phyloP scores from a whole-genome alignment of 345 rosid species.

The Erucastrum elatum region DNA sequence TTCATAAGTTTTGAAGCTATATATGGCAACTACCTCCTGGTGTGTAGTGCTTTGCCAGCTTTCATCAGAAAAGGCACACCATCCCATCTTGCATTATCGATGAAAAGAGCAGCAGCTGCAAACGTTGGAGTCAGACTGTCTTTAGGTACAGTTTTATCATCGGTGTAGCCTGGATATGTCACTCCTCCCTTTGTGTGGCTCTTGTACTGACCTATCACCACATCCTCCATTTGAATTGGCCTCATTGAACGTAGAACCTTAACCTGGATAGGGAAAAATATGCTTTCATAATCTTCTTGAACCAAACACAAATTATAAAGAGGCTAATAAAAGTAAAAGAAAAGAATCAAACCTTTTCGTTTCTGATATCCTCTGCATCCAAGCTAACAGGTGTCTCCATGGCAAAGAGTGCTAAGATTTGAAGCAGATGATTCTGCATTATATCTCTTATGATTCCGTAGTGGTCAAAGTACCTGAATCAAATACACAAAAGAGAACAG shows the following conservation, averaged over 20 bases:
- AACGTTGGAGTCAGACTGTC: slow-evolving; percentile 94
- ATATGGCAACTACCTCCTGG: slow-evolving; percentile 49
- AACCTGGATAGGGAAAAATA: slow-evolving; percentile 53
- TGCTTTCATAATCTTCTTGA: slow-evolving; percentile 19
- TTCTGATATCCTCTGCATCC: slow-evolving; percentile 98
- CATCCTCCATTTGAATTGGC: slow-evolving; percentile 75
- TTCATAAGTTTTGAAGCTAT: background rate
- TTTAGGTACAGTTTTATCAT: slow-evolving; percentile 87
- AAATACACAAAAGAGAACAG: background rate
- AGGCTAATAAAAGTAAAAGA: background rate
- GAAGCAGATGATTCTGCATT: slow-evolving; percentile 99
- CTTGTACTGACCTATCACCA: slow-evolving; percentile 88
- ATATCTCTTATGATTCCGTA: slow-evolving; percentile 96
- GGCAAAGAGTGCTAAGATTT: slow-evolving; percentile 94
- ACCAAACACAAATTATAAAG: background rate
- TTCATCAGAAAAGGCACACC: slow-evolving; percentile 98
- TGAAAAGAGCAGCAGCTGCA: slow-evolving; percentile 98
- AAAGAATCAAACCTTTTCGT: slow-evolving; percentile 64
- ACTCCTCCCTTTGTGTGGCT: slow-evolving; percentile 87
- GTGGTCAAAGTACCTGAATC: slow-evolving; percentile 80
- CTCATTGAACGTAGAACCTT: slow-evolving; percentile 97
- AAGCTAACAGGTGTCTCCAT: slow-evolving; percentile 99
- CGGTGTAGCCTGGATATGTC: slow-evolving; percentile 77
- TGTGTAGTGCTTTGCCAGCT: slow-evolving; percentile 96
- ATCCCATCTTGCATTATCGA: slow-evolving; percentile 97